A percentile compares a stretch with the other conserved stretches of the same genome.
Conservation (phyloP, 2,329 filamentous ascomycete genomes). For the Talaromyces sp. region DNA sequence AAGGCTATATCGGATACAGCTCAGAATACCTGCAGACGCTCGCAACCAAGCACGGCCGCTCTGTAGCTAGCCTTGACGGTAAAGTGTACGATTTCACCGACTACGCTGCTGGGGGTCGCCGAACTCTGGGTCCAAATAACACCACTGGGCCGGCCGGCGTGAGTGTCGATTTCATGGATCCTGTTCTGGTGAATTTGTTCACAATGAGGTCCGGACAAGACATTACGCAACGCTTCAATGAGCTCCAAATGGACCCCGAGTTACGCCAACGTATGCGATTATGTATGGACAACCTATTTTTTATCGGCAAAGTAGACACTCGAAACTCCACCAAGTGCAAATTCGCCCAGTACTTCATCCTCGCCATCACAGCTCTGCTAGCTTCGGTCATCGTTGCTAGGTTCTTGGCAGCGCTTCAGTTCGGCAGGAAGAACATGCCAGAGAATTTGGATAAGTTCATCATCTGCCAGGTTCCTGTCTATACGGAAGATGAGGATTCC, state of each 20-base stretch:
- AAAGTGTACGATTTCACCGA: conserved; percentile 85
- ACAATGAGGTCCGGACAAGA: conserved; percentile 69
- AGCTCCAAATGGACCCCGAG: conserved; percentile 54
- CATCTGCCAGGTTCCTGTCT: conserved; percentile 95
- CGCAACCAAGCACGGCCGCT: conserved; percentile 52
- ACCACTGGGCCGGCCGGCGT: conserved; percentile 44
- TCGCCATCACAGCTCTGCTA: conserved; percentile 76
- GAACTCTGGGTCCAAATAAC: conserved; percentile 54
- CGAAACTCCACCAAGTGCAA: conserved; percentile 77
- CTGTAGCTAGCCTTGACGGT: conserved; percentile 71
- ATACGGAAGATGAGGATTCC: conserved; percentile 97
- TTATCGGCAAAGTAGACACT: conserved; percentile 85
- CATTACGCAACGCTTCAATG: conserved; percentile 76
- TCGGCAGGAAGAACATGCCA: conserved; percentile 81
- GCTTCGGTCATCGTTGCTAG: conserved; percentile 86
- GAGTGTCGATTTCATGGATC: conserved; percentile 75
- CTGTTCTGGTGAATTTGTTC: conserved; percentile 70
- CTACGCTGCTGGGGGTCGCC: conserved; percentile 72
- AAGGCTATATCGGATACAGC: conserved; percentile 82
- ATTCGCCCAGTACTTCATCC: conserved; percentile 83
- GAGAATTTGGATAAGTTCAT: conserved; percentile 98
- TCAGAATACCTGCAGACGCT: conserved; percentile 69
- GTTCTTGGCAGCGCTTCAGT: conserved; percentile 93
- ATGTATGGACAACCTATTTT: conserved; percentile 92
- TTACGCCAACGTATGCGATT: conserved; percentile 65